A percentile compares a stretch with the other conserved stretches of the same genome.
Evolutionary conservation across 179 eudicot species (phyloP).

Genomic region (Sideroxylon spinosum): DNA sequence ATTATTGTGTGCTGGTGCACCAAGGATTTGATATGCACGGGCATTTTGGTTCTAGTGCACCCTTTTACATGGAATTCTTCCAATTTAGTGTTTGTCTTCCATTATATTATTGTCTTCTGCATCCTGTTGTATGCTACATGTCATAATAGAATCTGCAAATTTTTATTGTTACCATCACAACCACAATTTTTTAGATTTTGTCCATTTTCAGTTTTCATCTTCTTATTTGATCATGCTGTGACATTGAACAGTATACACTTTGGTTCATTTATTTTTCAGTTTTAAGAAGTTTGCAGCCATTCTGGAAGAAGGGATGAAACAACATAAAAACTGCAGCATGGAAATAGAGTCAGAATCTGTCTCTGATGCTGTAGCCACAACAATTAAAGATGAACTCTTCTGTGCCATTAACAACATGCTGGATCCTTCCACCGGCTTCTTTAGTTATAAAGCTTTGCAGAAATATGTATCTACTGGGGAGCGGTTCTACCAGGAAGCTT

Average conservation of each 20-base stretch:
- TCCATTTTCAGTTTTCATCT: conserved; percentile 5
- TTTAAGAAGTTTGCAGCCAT: conserved; percentile 66
- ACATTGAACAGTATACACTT: background rate
- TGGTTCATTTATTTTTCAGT: conserved; percentile 35
- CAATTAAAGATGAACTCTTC: conserved; percentile 42
- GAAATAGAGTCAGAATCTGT: conserved; percentile 36
- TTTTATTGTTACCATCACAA: background rate
- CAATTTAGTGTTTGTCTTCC: too few species aligned
- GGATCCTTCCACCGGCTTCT: conserved; percentile 40
- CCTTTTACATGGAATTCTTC: too few species aligned
- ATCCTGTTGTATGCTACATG: background rate
- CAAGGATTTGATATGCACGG: background rate
- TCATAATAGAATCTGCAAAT: background rate
- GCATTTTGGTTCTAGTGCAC: background rate
- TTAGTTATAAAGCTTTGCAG: conserved; percentile 50
- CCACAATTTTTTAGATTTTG: background rate
- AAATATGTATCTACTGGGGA: conserved; percentile 58
- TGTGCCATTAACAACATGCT: conserved; percentile 47
- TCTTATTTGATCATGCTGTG: background rate
- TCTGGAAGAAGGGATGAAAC: conserved; percentile 59
- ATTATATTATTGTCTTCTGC: too few species aligned
- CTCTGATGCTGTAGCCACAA: conserved; percentile 26
- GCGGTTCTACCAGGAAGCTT: conserved; percentile 46
- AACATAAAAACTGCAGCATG: conserved; percentile 25
- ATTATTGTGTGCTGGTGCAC: background rate